Evolutionary conservation across 129 eudicot species (phyloP).

Genomic region (Centrapalus pauciflorus): DNA sequence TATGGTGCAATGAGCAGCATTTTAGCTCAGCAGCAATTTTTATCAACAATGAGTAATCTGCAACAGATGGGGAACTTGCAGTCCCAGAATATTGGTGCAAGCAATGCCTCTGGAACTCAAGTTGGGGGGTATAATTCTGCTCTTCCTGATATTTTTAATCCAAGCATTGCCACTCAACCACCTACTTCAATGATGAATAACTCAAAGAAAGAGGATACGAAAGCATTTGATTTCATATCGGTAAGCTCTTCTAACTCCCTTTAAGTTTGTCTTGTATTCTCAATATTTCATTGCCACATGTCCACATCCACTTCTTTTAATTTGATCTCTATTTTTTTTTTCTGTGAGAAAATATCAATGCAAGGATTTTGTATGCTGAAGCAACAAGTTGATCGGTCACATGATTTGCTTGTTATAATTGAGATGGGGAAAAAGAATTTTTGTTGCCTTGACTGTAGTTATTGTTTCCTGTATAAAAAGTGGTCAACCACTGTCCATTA

Average conservation of each 20-base stretch:
- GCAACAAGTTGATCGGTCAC: no score
- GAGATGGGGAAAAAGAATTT: no score
- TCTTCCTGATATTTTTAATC: constrained; percentile 82
- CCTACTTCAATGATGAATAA: constrained; percentile 58
- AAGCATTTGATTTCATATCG: constrained; percentile 95
- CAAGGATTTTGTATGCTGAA: no score
- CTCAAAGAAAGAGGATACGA: constrained; percentile 79
- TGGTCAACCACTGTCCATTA: no score
- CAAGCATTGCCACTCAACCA: constrained; percentile 50
- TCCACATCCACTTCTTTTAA: not conserved
- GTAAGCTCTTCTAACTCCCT: constrained; percentile 49
- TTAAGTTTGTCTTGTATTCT: constrained; percentile 4
- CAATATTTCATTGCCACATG: not conserved
- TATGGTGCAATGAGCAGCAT: constrained; percentile 73
- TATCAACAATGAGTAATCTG: constrained; percentile 71
- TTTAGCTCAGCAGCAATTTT: constrained; percentile 78
- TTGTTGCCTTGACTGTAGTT: no score
- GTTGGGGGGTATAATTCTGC: constrained; percentile 53
- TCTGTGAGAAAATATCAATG: not conserved
- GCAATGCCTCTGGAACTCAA: constrained; percentile 38
- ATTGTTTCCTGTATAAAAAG: no score
- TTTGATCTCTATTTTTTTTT: not conserved
- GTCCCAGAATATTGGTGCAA: constrained; percentile 33
- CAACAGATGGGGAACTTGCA: constrained; percentile 73
- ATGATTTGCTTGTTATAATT: no score